Evolutionary conservation across 1,139 yeast genomes (phyloP).

Genomic region (Candida sp.): DNA sequence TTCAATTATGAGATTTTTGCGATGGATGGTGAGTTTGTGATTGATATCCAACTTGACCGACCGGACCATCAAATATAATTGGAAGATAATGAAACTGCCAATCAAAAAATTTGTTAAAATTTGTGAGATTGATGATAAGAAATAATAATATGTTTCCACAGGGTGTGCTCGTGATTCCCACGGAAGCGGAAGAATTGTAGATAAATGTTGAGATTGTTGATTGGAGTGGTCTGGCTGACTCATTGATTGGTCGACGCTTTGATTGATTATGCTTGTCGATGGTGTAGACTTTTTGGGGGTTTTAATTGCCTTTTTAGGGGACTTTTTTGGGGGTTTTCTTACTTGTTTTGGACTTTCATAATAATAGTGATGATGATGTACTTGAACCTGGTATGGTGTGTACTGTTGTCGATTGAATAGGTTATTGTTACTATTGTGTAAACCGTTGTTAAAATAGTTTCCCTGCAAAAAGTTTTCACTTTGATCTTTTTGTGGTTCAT

Average conservation of each 20-base stretch:
- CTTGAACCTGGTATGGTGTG: constrained; percentile 21
- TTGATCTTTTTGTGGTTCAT: not conserved
- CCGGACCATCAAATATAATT: constrained; percentile 39
- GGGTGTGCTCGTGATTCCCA: constrained; percentile 41
- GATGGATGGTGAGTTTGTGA: constrained; percentile 39
- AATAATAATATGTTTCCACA: constrained; percentile 42
- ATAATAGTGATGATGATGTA: constrained; percentile 47
- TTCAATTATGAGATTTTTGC: constrained; percentile 33
- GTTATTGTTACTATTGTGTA: not conserved
- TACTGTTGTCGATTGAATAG: constrained; percentile 2
- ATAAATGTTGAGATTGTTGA: not conserved
- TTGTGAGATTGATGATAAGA: constrained; percentile 59
- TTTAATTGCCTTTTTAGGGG: not conserved
- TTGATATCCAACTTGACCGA: constrained; percentile 54
- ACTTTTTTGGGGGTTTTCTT: not conserved
- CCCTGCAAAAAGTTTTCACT: not conserved
- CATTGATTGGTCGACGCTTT: not conserved
- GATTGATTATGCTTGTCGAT: constrained; percentile 2
- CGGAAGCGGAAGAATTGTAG: constrained; percentile 40
- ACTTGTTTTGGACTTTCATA: constrained; percentile 8
- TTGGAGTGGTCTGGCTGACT: not conserved
- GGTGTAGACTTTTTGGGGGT: constrained; percentile 2
- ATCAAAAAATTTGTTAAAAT: constrained; percentile 45
- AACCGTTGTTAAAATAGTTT: no score
- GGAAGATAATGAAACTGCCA: constrained; percentile 37